phyloP scores from a whole-genome alignment of 164 flowering plant species.

The Kingdonia uniflora region DNA sequence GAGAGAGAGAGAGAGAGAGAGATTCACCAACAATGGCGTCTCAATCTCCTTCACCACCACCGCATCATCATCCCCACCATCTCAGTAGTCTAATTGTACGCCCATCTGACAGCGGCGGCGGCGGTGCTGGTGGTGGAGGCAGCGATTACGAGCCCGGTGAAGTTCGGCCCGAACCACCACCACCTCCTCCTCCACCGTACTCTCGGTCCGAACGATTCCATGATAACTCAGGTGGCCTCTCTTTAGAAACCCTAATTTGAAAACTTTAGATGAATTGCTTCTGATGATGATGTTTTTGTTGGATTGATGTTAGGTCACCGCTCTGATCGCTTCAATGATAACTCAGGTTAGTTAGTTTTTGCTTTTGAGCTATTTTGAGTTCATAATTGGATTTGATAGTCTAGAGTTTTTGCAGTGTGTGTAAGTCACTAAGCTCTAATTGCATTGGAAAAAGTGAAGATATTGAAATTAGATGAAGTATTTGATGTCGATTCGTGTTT shows the following conservation, averaged over 20 bases:
- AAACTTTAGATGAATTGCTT: constrained; percentile 1
- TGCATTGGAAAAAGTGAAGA: no score
- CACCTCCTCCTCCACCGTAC: constrained; percentile 22
- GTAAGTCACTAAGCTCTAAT: no score
- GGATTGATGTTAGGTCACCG: constrained; percentile 12
- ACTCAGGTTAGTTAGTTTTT: constrained; percentile 25
- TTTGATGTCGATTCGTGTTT: no score
- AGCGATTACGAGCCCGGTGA: constrained; percentile 72
- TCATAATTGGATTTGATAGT: no score
- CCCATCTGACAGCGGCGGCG: constrained; percentile 19
- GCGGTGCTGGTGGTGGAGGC: constrained; percentile 22
- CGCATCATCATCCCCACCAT: constrained; percentile 3
- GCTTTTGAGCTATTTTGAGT: no score
- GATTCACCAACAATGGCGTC: not conserved
- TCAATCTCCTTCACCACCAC: constrained; percentile 18
- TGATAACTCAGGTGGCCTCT: constrained; percentile 31
- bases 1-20: constrained; percentile 24
- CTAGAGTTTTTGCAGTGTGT: no score
- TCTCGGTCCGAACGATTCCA: constrained; percentile 42
- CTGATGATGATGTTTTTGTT: not conserved
- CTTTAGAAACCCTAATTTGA: not conserved
- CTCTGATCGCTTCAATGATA: constrained; percentile 33
- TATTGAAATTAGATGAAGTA: no score
- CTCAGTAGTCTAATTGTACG: constrained; percentile 11
- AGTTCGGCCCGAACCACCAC: constrained; percentile 32